These are phyloP conservation scores for Phenoliferia sp. DNA, from an alignment of 1,284 basidiomycete species.

Conservation along the genomic window DNA sequence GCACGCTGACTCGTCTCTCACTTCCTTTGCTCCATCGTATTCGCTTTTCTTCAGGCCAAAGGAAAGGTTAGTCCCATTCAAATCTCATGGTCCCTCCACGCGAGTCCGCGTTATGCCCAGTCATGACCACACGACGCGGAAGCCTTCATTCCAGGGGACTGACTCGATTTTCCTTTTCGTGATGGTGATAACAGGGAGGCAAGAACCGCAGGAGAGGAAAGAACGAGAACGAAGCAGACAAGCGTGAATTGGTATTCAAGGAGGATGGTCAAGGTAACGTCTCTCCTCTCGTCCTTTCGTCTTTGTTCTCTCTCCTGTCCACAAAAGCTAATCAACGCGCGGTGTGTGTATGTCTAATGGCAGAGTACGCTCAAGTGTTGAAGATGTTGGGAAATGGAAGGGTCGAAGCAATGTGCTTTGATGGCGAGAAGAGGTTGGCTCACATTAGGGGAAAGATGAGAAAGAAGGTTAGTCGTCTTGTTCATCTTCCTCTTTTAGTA, in stretches of 20 bases:
- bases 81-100: neutral
- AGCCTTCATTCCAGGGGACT: neutral
- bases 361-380: conserved; percentile 94
- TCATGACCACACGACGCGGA: neutral
- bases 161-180: neutral
- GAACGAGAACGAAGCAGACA: conserved; percentile 98
- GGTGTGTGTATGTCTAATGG: neutral
- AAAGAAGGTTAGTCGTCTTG: conserved; percentile 70
- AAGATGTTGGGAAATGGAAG: conserved; percentile 99
- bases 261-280: conserved; percentile 85
- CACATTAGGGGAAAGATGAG: conserved; percentile 99
- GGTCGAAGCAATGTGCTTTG: conserved; percentile 94
- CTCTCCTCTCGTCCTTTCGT: neutral
- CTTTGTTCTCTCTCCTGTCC: neutral
- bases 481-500: neutral
- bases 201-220: conserved; percentile 99
- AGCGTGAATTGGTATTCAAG: conserved; percentile 97
- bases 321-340: neutral
- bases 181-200: conserved; percentile 64
- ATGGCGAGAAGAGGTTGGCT: conserved; percentile 94
- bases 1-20: neutral
- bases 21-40: no score
- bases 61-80: neutral
- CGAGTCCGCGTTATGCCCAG: neutral
- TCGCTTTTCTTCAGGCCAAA: neutral